Conservation (phyloP, 495 filamentous ascomycete species). For the Neurospora cerealis region DNA sequence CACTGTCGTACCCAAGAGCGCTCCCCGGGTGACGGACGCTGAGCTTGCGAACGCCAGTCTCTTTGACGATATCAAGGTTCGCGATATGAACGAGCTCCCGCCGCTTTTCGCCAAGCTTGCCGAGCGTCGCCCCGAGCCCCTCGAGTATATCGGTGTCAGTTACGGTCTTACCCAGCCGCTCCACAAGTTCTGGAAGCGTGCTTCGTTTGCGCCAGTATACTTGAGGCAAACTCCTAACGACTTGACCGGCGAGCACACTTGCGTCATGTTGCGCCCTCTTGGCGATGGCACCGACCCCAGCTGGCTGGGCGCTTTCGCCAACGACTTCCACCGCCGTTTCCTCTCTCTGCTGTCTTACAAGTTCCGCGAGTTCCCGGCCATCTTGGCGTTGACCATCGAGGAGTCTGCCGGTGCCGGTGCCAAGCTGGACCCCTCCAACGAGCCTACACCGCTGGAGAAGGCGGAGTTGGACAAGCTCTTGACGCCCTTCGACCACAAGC, state of each 20-base stretch:
- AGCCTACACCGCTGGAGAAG: conserved; percentile 51
- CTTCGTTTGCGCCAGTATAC: conserved; percentile 83
- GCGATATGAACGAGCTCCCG: conserved; percentile 85
- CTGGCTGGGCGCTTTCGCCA: conserved; percentile 84
- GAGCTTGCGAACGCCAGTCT: conserved; percentile 73
- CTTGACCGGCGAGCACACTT: conserved; percentile 93
- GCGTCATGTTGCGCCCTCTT: conserved; percentile 86
- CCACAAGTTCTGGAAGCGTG: conserved; percentile 94
- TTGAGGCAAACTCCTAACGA: conserved; percentile 93
- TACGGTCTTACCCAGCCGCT: conserved; percentile 83
- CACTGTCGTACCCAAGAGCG: conserved; percentile 41
- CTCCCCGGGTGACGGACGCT: conserved; percentile 73
- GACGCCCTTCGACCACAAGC: conserved; percentile 88
- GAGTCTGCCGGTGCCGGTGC: conserved; percentile 73
- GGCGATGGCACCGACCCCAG: conserved; percentile 52
- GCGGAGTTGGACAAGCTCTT: conserved; percentile 60
- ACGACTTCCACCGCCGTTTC: conserved; percentile 90
- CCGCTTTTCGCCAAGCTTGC: conserved; percentile 84
- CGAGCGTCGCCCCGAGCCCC: conserved; percentile 65
- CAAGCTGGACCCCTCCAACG: conserved; percentile 42
- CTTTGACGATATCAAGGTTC: conserved; percentile 75
- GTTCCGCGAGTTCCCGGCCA: conserved; percentile 76
- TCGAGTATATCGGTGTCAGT: conserved; percentile 92
- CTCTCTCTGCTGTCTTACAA: conserved; percentile 80
- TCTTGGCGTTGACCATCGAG: conserved; percentile 78